A percentile compares a stretch with the other conserved stretches of the same genome.
Conservation (phyloP, 140 eudicot genomes). For the Ambrosia hybrid region DNA sequence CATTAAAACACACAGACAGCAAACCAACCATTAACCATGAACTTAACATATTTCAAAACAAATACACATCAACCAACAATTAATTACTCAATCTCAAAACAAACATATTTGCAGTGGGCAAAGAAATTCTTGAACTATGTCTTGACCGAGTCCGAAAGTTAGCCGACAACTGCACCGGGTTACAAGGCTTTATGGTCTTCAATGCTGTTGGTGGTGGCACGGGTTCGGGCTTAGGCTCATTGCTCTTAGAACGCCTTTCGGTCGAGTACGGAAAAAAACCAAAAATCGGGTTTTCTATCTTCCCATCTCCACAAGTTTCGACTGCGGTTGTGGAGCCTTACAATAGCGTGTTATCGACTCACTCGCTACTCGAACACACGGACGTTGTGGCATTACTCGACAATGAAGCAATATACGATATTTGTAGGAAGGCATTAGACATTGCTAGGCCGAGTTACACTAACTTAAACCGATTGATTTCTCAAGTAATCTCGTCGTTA, state of each 20-base stretch:
- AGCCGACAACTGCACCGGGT: slow-evolving; percentile 78
- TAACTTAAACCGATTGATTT: slow-evolving; percentile 65
- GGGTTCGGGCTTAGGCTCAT: slow-evolving; percentile 73
- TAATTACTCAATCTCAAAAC: slow-evolving; percentile 1
- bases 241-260: slow-evolving; percentile 67
- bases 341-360: slow-evolving; percentile 65
- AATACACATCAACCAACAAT: background rate
- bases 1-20: too few species aligned
- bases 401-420: slow-evolving; percentile 67
- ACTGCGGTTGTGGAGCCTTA: slow-evolving; percentile 78
- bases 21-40: background rate
- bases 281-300: slow-evolving; percentile 66
- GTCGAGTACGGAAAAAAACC: slow-evolving; percentile 75
- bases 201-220: slow-evolving; percentile 91
- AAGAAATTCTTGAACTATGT: slow-evolving; percentile 60
- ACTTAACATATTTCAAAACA: background rate
- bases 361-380: slow-evolving; percentile 72
- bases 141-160: slow-evolving; percentile 74
- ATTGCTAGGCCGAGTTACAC: slow-evolving; percentile 70
- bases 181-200: slow-evolving; percentile 81
- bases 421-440: slow-evolving; percentile 60
- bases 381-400: slow-evolving; percentile 69
- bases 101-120: slow-evolving; percentile 54
- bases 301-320: slow-evolving; percentile 78
- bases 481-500: slow-evolving; percentile 68